Evolutionary conservation across 768 basidiomycete genomes (phyloP), one percentile per base, ranked within the genome.

Genomic region (Butyriboletus loyo): DNA sequence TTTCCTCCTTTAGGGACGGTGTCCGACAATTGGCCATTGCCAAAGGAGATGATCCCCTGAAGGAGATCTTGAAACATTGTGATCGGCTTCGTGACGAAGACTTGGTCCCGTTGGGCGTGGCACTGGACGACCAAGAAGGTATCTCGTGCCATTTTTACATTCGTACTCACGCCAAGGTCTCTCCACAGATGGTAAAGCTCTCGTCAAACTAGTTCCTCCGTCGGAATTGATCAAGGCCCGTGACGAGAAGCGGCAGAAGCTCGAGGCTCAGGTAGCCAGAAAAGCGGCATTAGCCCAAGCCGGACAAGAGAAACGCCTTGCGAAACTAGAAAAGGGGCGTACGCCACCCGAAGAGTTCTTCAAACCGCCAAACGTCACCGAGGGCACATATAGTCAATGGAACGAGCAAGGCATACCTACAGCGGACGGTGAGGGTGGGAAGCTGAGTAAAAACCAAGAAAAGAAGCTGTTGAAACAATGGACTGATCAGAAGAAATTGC

Each of bases 41-140:
- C 28, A 86, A 84, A 65, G 75, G 76, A 19, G 83, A 85, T 10
- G 72, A 77, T 19, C 79, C 89, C 3, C 69, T 87, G 35, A 84
- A 84, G 66, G 89, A 95, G 55, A 89, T 98, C 56, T 74, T 99
- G 42, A 78, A 83, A 21, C 80, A 97, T 22, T 94, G 86, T 63
- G 97, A 99, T 73, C 85, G 83, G 57, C 79, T 99, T 54, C 84
- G 97, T 15, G 96, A 98, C 66, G 75, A 81, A 31, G 95, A 97
- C 64, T 75, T 98, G 38, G 86, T 95, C 38, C 87, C 93, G n/a
- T 76, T 98, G 45, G 97, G 97, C 8, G 92, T 99, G 7, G 94
- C 94, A 8, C 75, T 99, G 31, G 97, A 98, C 66, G 97, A 99
- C 74, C 92, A 93, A 73, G 92, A 95, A 77, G 93, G 93, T 86